These are phyloP conservation scores for Corynespora cassiicola DNA, from an alignment of 2,329 filamentous ascomycete species.

Conservation along the genomic window DNA sequence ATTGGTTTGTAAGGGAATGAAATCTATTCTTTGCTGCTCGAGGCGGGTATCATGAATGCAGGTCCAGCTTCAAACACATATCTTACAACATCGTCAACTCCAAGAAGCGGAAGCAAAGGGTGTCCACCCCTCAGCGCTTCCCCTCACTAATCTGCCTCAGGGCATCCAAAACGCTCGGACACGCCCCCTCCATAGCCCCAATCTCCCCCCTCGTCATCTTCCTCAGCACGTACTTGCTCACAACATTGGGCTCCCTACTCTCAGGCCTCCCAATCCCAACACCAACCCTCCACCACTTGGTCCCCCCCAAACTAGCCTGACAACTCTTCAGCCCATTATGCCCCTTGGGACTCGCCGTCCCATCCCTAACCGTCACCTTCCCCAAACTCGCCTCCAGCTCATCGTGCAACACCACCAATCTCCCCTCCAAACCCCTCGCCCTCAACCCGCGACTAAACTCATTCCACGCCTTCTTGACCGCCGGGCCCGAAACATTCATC, in stretches of 20 bases:
- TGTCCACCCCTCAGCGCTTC: slow-evolving; percentile 14
- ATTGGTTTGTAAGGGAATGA: too few species aligned
- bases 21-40: slow-evolving; percentile 3
- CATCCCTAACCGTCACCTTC: slow-evolving; percentile 68
- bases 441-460: slow-evolving; percentile 47
- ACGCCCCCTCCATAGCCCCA: slow-evolving; percentile 54
- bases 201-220: slow-evolving; percentile 61
- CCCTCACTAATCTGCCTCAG: slow-evolving; percentile 59
- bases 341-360: slow-evolving; percentile 55
- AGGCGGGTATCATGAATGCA: slow-evolving; percentile 5
- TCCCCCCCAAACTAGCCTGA: slow-evolving; percentile 31
- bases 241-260: slow-evolving; percentile 69
- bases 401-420: slow-evolving; percentile 84
- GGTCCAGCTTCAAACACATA: too few species aligned
- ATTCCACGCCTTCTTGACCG: slow-evolving; percentile 70
- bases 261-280: slow-evolving; percentile 87
- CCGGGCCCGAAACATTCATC: slow-evolving; percentile 86
- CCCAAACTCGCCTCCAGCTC: slow-evolving; percentile 80
- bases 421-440: slow-evolving; percentile 38
- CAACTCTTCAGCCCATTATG: slow-evolving; percentile 56
- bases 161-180: slow-evolving; percentile 57
- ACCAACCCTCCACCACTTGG: slow-evolving; percentile 67
- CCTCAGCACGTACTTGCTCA: slow-evolving; percentile 79
- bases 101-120: too few species aligned
- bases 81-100: too few species aligned